Conservation (phyloP, 805 yeast genomes). For the Candida incommunis region DNA sequence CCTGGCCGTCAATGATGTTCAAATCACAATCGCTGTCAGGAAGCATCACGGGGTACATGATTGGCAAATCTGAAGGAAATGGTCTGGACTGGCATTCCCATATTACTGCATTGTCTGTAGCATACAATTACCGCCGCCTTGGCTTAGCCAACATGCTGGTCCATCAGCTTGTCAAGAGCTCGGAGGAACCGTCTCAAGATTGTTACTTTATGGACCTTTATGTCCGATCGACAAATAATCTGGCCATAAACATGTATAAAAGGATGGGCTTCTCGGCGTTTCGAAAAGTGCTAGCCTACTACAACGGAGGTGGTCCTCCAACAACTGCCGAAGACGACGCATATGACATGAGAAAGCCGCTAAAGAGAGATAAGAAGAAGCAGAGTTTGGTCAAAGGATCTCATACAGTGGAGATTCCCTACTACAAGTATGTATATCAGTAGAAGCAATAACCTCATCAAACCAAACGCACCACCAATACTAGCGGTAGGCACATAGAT, state of each 20-base stretch:
- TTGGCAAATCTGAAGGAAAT: conserved; percentile 92
- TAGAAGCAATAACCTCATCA: too few species aligned
- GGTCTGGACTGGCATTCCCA: conserved; percentile 89
- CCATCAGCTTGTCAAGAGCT: conserved; percentile 52
- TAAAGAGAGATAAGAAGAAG: conserved; percentile 19
- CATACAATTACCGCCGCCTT: conserved; percentile 65
- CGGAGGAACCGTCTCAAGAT: conserved; percentile 65
- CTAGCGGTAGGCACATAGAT: too few species aligned
- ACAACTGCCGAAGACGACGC: conserved; percentile 65
- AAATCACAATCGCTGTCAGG: conserved; percentile 33
- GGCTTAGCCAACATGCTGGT: conserved; percentile 79
- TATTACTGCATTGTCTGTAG: conserved; percentile 88
- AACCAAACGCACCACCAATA: too few species aligned
- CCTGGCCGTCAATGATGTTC: conserved; percentile 86
- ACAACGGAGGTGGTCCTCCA: conserved; percentile 36
- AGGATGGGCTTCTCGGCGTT: conserved; percentile 74
- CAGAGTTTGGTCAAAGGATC: conserved; percentile 14
- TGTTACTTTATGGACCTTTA: conserved; percentile 82
- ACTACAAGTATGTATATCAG: conserved; percentile 15
- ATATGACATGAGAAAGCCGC: conserved; percentile 34
- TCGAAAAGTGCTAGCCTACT: conserved; percentile 81
- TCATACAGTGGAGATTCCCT: conserved; percentile 15
- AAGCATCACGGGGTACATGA: conserved; percentile 40
- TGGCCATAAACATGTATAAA: conserved; percentile 75
- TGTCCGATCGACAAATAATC: conserved; percentile 70